Evolutionary conservation across 352 stramenopile species (phyloP), one percentile per base, ranked within the genome.

Genomic region (Globisporangium splendens): DNA sequence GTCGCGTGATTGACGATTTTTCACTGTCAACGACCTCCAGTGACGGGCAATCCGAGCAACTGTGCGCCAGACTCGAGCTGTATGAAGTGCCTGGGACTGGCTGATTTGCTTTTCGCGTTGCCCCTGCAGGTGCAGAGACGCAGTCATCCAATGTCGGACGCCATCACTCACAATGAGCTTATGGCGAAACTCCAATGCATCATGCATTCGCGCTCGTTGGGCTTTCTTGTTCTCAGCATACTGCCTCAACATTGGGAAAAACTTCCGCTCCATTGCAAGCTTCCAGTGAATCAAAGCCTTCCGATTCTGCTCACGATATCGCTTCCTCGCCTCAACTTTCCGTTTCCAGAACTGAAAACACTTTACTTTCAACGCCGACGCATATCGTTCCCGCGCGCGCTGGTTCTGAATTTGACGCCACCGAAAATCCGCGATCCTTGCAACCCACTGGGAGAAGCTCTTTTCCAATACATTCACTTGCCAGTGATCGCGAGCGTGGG

Each of bases 261-360:
- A 46, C 18, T 46, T 59, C 11, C 33, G 61, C 49, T 66, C 46
- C 24, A 66, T n/a, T 8, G 62, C 39, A 20, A 66, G 46, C 50
- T 68, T 68, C 62, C 62, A 68, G 28, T 68, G 62, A 4, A 61
- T 35, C 24, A 68, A 44, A 22, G 57, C 62, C 15, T 14, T 8
- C 1, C 42, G 48, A 35, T 61, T 66, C n/a, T 65, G 51, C 2
- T 44, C 50, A 15, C 62, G 50, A 24, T 50, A n/a, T 13, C 55
- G 28, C 14, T 44, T 33, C 8, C 24, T 39, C 2, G 18, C 61
- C 2, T 18, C 56, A 12, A 44, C 31, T 20, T 65, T 65, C 13
- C n/a, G 22, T 12, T 42, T 50, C 59, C 59, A 65, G 10, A 46
- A 48, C 12, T 38, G 20, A 38, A 61, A 61, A 8, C 44, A 48